Percentiles rank a stretch among this genome's conserved stretches.
Conservation (phyloP, 2,329 filamentous ascomycete genomes). For the Ophiocordyceps unilateralis region DNA sequence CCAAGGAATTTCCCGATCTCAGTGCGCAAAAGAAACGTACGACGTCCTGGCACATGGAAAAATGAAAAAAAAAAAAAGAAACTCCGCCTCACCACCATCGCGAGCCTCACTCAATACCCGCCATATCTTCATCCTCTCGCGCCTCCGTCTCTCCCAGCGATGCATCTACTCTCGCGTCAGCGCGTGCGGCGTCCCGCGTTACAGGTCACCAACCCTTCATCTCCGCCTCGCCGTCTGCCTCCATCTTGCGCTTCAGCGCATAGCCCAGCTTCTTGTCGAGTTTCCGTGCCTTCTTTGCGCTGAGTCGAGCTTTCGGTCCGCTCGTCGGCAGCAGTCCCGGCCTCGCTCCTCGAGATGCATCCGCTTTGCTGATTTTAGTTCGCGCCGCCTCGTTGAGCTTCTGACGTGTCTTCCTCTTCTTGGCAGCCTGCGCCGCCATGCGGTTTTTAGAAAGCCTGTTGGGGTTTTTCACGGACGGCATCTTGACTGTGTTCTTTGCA, state of each 20-base stretch:
- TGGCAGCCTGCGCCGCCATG: conserved; percentile 26
- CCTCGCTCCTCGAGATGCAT: conserved; percentile 30
- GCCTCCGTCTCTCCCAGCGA: conserved; percentile 1
- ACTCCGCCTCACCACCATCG: conserved; percentile 1
- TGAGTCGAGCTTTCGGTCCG: conserved; percentile 31
- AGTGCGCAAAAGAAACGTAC: not conserved
- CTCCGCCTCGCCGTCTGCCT: conserved; percentile 28
- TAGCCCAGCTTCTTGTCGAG: conserved; percentile 34
- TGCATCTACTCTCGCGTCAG: conserved; percentile 6
- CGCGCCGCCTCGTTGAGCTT: conserved; percentile 21
- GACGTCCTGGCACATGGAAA: too few species aligned
- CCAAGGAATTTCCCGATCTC: not conserved
- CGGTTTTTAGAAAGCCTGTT: conserved; percentile 39
- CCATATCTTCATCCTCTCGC: not conserved
- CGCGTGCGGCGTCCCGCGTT: not conserved
- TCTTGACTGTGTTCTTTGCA: conserved; percentile 9
- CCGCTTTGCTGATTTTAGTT: conserved; percentile 22
- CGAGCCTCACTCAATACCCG: not conserved
- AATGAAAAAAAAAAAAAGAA: too few species aligned
- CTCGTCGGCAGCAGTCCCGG: conserved; percentile 36
- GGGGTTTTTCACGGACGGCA: conserved; percentile 41
- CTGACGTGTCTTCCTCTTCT: conserved; percentile 23
- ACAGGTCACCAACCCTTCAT: conserved; percentile 24
- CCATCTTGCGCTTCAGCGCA: conserved; percentile 34
- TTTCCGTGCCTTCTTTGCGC: conserved; percentile 39